Base-by-base conservation (phyloP, 805 yeast species). In the Spathaspora arborariae region DNA sequence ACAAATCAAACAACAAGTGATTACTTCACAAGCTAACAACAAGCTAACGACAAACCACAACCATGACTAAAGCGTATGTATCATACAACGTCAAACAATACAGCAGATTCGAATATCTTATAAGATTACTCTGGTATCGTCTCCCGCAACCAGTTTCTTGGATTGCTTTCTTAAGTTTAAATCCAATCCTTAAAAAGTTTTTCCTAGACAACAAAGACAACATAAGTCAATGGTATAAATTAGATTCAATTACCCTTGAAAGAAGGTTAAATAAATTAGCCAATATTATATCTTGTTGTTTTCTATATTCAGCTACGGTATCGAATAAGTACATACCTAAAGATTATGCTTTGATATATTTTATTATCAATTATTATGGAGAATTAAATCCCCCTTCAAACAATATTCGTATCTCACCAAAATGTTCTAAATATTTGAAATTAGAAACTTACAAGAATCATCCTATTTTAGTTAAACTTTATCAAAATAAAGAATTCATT, bases 321-420 rank as follows among this genome's bases (percentile, higher is more conserved):
- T 53, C 51, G 36, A 65, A 61, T 42, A 46, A 46, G 11, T 47
- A 44, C 2, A 57, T 72, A 19, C 72, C 76, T 13, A 65, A 65
- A 50, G 76, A 71, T 53, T 72, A 70, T 50, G 47, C 63, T 5
- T 58, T 63, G 54, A 53, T 71, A 13, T 69, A 65, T 48, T 44
- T 69, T 4, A 59, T 63, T 60, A 55, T 64, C 39, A 55, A 55
- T 38, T 70, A 69, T 37, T 49, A 53, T 34, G 64, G 64, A 21
- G 58, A 54, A 27, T 50, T 68, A 35, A 65, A 67, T 48, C 64
- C 72, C 4, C 73, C 74, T 2, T 56, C 64, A 18, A 60, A 64
- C 9, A 56, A 53, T 48, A 53, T 65, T n/a, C 48, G 56, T 33
- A 60, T 63, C 15, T 57, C 67, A 2, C 68, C 70, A 1, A 54